Conservation (phyloP, 257 asterid species). For the Solanum corneliomulleri region DNA sequence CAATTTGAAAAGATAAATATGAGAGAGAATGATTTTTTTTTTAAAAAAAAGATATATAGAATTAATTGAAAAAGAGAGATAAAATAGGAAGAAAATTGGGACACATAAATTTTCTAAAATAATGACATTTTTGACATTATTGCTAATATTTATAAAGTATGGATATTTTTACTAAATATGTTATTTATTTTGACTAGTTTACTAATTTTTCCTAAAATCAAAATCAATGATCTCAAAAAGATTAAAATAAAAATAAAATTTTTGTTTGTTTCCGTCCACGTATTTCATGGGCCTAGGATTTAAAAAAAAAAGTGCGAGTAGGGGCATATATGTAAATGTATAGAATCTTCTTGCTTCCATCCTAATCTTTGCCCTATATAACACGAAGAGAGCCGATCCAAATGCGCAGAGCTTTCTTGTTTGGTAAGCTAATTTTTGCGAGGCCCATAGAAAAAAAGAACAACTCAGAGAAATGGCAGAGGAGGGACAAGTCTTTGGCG, state of each 20-base stretch:
- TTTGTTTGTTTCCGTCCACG: background rate
- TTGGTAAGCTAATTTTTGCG: background rate
- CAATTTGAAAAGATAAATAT: too few relatives aligned
- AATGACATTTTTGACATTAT: too few relatives aligned
- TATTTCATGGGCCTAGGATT: background rate
- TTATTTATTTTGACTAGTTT: too few relatives aligned
- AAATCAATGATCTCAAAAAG: background rate
- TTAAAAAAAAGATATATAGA: too few relatives aligned
- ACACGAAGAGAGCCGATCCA: background rate
- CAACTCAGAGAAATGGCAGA: conserved; percentile 25
- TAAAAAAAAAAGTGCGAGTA: background rate
- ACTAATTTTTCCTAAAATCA: too few relatives aligned
- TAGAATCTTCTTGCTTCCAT: background rate
- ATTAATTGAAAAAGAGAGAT: too few relatives aligned
- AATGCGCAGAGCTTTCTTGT: background rate
- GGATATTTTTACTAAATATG: too few relatives aligned
- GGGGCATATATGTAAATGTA: background rate
- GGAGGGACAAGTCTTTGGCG: conserved; percentile 69
- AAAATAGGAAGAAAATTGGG: too few relatives aligned
- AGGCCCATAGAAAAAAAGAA: background rate
- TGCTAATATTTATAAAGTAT: too few relatives aligned
- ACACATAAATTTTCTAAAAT: too few relatives aligned
- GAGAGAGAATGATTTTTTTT: too few relatives aligned
- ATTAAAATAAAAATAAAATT: too few relatives aligned
- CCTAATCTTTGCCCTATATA: background rate